Base-by-base conservation (phyloP, 1,284 basidiomycete species). In the Ceratobasidium sp. region DNA sequence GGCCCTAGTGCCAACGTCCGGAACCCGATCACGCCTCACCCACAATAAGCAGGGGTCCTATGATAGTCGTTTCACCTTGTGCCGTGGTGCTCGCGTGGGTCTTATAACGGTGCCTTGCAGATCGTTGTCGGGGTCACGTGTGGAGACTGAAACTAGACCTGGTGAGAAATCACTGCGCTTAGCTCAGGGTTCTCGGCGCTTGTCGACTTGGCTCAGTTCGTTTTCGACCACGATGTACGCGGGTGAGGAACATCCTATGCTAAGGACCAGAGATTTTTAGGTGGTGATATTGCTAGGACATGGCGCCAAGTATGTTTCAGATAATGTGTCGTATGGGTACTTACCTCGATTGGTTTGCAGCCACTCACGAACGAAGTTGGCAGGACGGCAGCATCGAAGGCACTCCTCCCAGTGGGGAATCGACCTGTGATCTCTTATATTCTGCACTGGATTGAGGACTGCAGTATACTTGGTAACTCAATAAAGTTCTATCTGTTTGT, bases 231-330 rank as follows among this genome's bases (percentile, higher is more conserved):
- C 28, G 35, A 74, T 74, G 69, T 63, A 47, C 33, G 58, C 68
- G 5, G 54, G 56, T 8, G 69, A 74, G 28, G 69, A 74, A 33
- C 69, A 74, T 11, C 45, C 37, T 45, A 58, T 53, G 35, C 69
- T 47, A 10, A 26, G 60, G 53, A 79, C 78, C 13, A 83, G 82
- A 53, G 95, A 97, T 83, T 97, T 97, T 82, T 88, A 92, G 64
- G 95, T 93, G 0, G 90, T 97, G 17, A 86, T 97, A 51, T 87
- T 97, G 5, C 92, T 94, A 31, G 95, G 95, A 31, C 93, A 94
- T 84, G 95, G 95, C 11, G 91, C 94, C 81, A 92, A 94, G 95
- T 95, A 83, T 82, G 82, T 77, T 82, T 81, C 26, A 78, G 77
- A 78, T 79, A 77, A 60, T 51, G 53, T n/a, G 31, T 35, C 31